Conservation (phyloP, 441 rosid species). For the Corymbia calophylla region DNA sequence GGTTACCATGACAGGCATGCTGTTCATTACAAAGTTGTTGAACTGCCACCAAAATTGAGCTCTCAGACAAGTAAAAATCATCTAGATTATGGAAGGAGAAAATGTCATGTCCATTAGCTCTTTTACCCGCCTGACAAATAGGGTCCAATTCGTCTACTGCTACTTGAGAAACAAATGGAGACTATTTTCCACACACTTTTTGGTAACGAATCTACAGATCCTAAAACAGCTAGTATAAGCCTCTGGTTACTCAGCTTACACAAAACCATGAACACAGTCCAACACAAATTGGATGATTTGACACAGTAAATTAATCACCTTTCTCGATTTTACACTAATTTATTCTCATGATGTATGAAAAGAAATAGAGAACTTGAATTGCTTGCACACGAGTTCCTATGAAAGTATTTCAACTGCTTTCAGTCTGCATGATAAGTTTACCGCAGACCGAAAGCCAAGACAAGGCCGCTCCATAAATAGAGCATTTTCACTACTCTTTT, state of each 20-base stretch:
- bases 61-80: neutral
- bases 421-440: neutral
- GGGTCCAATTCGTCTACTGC: neutral
- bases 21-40: constrained; percentile 3
- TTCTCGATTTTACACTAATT: neutral
- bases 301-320: neutral
- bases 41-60: neutral
- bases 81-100: neutral
- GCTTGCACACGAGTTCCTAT: neutral
- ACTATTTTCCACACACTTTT: neutral
- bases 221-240: neutral
- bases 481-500: neutral
- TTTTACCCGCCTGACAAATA: neutral
- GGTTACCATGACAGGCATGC: constrained; percentile 1
- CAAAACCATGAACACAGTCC: neutral
- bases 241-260: neutral
- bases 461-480: neutral
- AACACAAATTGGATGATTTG: neutral
- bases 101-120: neutral
- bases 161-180: neutral
- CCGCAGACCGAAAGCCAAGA: neutral
- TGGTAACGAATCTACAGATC: neutral
- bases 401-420: neutral
- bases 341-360: neutral
- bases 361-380: neutral